Evolutionary conservation across 306 rosid genomes (phyloP).

Genomic region (Luffa aegyptiaca): DNA sequence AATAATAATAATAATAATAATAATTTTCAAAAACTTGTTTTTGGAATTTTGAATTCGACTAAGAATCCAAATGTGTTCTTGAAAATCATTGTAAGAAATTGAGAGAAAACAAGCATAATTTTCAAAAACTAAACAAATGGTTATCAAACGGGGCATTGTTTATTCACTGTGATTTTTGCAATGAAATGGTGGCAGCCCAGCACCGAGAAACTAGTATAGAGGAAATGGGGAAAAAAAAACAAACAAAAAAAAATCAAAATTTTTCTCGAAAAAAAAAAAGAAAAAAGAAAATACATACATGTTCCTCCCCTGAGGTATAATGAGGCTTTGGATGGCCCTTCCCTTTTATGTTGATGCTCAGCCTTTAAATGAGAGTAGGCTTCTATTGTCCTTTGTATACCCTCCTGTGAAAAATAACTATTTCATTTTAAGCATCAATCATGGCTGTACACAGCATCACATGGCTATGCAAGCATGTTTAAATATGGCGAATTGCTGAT

Average conservation of each 20-base stretch:
- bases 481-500: neutral
- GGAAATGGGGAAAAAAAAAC: no score
- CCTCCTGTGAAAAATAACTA: conserved; percentile 53
- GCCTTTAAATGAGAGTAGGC: conserved; percentile 80
- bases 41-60: no score
- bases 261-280: neutral
- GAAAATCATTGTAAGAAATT: no score
- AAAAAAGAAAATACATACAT: conserved; percentile 28
- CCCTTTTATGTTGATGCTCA: conserved; percentile 44
- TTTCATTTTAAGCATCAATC: neutral
- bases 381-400: conserved; percentile 70
- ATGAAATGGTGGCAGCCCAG: neutral
- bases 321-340: conserved; percentile 81
- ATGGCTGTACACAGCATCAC: neutral
- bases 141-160: neutral
- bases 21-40: no score
- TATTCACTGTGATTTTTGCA: neutral
- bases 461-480: neutral
- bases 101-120: no score
- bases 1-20: no score
- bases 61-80: no score
- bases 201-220: neutral
- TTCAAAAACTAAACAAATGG: no score
- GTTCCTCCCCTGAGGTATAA: conserved; percentile 74
- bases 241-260: neutral